These are phyloP conservation scores for Oenanthe sinensis DNA, from an alignment of 129 eudicot genomes.

Conservation along the genomic window DNA sequence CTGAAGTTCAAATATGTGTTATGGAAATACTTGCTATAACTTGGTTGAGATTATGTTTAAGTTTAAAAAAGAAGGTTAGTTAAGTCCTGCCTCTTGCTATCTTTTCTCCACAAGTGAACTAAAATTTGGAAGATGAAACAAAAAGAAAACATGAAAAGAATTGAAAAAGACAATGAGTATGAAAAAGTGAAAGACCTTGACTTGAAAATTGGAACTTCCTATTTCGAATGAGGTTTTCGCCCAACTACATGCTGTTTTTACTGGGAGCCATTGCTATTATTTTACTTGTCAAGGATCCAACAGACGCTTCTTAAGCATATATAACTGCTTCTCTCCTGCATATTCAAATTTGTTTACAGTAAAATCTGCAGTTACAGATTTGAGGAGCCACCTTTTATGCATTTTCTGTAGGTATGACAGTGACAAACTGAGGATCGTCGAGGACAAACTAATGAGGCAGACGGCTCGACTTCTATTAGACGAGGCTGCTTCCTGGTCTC, in stretches of 20 bases:
- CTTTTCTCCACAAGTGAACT: background rate
- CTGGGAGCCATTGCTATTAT: background rate
- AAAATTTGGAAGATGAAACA: background rate
- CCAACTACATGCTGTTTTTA: background rate
- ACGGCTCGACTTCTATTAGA: constrained; percentile 79
- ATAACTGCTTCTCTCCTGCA: background rate
- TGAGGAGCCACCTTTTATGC: constrained; percentile 12
- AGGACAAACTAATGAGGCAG: constrained; percentile 92
- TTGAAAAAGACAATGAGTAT: background rate
- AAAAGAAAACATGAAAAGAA: background rate
- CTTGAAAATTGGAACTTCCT: background rate
- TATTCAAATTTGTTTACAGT: background rate
- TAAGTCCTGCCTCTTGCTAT: background rate
- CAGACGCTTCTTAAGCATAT: background rate
- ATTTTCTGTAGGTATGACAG: constrained; percentile 58
- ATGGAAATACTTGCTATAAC: background rate
- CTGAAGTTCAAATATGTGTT: background rate
- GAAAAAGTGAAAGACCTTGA: background rate
- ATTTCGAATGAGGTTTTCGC: background rate
- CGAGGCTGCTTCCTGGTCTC: constrained; percentile 99
- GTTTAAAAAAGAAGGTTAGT: background rate
- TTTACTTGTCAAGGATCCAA: background rate
- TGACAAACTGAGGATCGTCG: constrained; percentile 69
- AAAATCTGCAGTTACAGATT: background rate
- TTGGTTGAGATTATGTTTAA: background rate